A percentile compares a stretch with the other conserved stretches of the same genome.
phyloP scores from a whole-genome alignment of 306 rosid species.

The Quercus parvula region DNA sequence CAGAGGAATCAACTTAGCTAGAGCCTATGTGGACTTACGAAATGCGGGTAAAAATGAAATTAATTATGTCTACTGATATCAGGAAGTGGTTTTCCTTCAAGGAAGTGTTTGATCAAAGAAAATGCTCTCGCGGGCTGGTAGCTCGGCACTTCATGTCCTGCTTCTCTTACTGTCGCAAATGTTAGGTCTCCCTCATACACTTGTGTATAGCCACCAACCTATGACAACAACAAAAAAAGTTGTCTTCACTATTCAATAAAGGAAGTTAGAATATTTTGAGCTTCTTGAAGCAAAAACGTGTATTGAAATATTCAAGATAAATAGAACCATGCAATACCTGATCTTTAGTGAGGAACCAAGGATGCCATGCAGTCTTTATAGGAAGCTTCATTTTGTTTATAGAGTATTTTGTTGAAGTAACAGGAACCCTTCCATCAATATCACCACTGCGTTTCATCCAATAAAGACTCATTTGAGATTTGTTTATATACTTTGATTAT shows the following conservation, averaged over 20 bases:
- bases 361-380: slow-evolving; percentile 50
- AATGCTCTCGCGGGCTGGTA: slow-evolving; percentile 74
- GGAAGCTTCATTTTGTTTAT: slow-evolving; percentile 59
- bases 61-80: slow-evolving; percentile 12
- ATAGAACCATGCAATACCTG: slow-evolving; percentile 39
- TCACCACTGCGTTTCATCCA: slow-evolving; percentile 63
- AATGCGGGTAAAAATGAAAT: too few relatives aligned
- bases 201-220: slow-evolving; percentile 76
- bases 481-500: not conserved
- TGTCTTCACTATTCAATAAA: too few relatives aligned
- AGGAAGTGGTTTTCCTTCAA: slow-evolving; percentile 59
- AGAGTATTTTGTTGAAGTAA: slow-evolving; percentile 90
- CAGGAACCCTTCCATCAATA: slow-evolving; percentile 73
- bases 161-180: slow-evolving; percentile 70
- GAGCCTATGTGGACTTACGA: too few relatives aligned
- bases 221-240: not conserved
- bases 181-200: slow-evolving; percentile 60
- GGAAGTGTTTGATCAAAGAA: slow-evolving; percentile 57
- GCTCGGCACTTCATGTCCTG: slow-evolving; percentile 93
- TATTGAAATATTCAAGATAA: not conserved
- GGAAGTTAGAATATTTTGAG: too few relatives aligned
- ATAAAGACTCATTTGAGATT: not conserved
- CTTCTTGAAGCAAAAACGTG: too few relatives aligned
- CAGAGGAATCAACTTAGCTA: not conserved
- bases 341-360: slow-evolving; percentile 56